Conservation (phyloP, 148 eudicot genomes). For the Mesembryanthemum crystallinum region DNA sequence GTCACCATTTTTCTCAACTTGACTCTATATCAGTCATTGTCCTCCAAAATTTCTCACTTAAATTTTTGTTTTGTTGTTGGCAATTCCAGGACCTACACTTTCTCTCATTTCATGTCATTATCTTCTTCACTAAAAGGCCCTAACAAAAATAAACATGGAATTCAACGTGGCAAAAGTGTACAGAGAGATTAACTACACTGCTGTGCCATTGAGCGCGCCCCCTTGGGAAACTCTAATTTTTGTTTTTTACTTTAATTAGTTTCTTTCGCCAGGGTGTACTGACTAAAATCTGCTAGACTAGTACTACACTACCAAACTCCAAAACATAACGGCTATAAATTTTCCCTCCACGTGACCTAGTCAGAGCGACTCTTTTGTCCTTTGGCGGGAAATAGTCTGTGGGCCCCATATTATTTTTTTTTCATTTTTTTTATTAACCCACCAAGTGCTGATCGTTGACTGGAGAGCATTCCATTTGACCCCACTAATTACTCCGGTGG, state of each 20-base stretch:
- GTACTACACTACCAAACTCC: too few species aligned
- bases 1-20: not conserved
- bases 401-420: slow-evolving; percentile 13
- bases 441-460: slow-evolving; percentile 27
- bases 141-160: not conserved
- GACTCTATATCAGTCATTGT: not conserved
- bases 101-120: not conserved
- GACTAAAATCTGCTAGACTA: slow-evolving; percentile 2
- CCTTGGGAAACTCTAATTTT: not conserved
- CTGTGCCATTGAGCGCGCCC: not conserved
- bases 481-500: slow-evolving; percentile 4
- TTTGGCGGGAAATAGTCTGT: slow-evolving; percentile 29
- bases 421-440: not conserved
- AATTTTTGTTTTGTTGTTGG: not conserved
- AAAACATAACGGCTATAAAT: slow-evolving; percentile 40
- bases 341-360: slow-evolving; percentile 32
- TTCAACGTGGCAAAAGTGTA: not conserved
- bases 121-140: slow-evolving; percentile 10
- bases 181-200: not conserved
- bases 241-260: not conserved
- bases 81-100: not conserved
- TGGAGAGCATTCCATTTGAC: not conserved
- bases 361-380: slow-evolving; percentile 15
- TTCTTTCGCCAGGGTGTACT: slow-evolving; percentile 1
- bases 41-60: not conserved